Evolutionary conservation across 345 rosid species (phyloP).

Genomic region (Toxicodendron radicans): DNA sequence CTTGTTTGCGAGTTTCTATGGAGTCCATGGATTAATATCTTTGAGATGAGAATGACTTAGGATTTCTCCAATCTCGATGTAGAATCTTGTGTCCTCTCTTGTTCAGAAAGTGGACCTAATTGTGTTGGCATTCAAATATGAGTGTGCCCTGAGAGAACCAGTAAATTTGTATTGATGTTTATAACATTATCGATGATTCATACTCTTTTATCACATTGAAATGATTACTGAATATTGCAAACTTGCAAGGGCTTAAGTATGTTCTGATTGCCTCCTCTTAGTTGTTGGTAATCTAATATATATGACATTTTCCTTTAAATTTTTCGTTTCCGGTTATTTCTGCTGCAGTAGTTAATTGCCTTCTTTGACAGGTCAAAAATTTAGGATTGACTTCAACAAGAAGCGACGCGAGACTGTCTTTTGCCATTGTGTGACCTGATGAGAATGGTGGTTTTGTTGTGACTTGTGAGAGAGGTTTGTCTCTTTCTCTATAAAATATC

Average conservation of each 20-base stretch:
- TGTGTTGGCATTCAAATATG: background rate
- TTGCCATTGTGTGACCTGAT: slow-evolving; percentile 90
- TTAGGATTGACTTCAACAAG: slow-evolving; percentile 87
- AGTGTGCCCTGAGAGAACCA: background rate
- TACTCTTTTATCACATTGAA: background rate
- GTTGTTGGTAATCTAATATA: background rate
- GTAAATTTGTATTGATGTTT: background rate
- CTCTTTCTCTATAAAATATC: slow-evolving; percentile 1
- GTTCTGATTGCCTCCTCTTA: slow-evolving; percentile 4
- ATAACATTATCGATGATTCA: background rate
- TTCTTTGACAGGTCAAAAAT: slow-evolving; percentile 66
- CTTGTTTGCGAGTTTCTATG: background rate
- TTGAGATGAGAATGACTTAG: background rate
- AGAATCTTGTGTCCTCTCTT: background rate
- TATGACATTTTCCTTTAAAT: background rate
- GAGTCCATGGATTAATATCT: background rate
- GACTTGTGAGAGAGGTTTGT: slow-evolving; percentile 66
- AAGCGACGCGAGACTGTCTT: slow-evolving; percentile 81
- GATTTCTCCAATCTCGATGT: background rate
- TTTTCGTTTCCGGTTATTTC: background rate
- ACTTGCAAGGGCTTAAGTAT: background rate
- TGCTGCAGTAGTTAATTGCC: slow-evolving; percentile 2
- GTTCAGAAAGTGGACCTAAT: too few relatives aligned
- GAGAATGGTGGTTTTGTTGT: slow-evolving; percentile 70
- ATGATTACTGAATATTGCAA: background rate